A percentile compares a stretch with the other conserved stretches of the same genome.
Evolutionary conservation across 2,329 filamentous ascomycete genomes (phyloP).

Genomic region (Nigrospora oryzae): DNA sequence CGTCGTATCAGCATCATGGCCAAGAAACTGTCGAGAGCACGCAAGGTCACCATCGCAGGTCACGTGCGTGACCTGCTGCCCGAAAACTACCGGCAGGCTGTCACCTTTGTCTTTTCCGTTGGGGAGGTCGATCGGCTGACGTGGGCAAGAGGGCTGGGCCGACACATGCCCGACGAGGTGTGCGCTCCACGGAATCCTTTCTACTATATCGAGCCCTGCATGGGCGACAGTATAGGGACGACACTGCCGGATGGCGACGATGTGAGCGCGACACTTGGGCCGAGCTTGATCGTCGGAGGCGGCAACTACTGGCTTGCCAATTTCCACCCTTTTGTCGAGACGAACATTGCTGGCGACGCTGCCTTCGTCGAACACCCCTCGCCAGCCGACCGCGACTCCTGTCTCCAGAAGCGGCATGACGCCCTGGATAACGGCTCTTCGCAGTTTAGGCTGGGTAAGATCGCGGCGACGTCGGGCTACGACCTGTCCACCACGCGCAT

Average conservation of each 20-base stretch:
- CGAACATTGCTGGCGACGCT: conserved; percentile 15
- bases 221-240: conserved; percentile 36
- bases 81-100: conserved; percentile 15
- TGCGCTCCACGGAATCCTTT: conserved; percentile 33
- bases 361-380: conserved; percentile 32
- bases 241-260: conserved; percentile 19
- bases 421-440: conserved; percentile 16
- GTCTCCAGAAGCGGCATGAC: conserved; percentile 27
- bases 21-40: conserved; percentile 21
- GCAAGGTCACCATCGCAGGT: conserved; percentile 27
- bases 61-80: conserved; percentile 34
- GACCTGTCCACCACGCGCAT: conserved; percentile 33
- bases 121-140: conserved; percentile 27
- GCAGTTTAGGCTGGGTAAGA: conserved; percentile 23
- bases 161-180: conserved; percentile 29
- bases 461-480: conserved; percentile 31
- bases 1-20: conserved; percentile 33
- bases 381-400: conserved; percentile 26
- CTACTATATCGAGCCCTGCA: conserved; percentile 30
- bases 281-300: conserved; percentile 27
- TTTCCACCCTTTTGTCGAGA: conserved; percentile 34
- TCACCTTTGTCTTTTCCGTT: conserved; percentile 28
- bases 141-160: conserved; percentile 30
- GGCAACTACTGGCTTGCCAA: conserved; percentile 32
- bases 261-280: conserved; percentile 31